phyloP scores from a whole-genome alignment of 306 rosid species.

The Macrotyloma uniflorum region DNA sequence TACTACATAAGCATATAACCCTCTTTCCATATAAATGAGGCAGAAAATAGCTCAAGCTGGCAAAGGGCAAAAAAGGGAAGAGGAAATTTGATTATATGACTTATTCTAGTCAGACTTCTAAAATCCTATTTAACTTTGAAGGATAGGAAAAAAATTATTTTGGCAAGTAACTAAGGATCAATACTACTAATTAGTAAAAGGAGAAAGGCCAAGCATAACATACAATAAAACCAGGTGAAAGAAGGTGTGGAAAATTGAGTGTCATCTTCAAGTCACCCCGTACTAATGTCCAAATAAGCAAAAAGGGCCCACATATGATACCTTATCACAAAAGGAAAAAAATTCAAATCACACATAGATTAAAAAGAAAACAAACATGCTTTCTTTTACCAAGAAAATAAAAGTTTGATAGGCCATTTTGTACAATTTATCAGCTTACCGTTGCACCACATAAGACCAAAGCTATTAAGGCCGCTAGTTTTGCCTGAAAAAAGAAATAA shows the following conservation, averaged over 20 bases:
- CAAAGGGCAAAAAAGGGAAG: not conserved
- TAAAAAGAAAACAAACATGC: not conserved
- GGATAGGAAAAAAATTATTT: not conserved
- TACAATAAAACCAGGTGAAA: constrained; percentile 79
- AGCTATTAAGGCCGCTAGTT: constrained; percentile 86
- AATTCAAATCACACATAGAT: constrained; percentile 12
- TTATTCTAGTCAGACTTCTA: constrained; percentile 20
- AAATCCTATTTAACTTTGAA: constrained; percentile 21
- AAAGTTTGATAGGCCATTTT: constrained; percentile 4
- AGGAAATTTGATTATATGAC: not conserved
- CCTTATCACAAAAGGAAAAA: constrained; percentile 44
- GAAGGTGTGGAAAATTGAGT: constrained; percentile 61
- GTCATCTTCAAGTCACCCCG: constrained; percentile 74
- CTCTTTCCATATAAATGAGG: not conserved
- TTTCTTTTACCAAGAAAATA: not conserved
- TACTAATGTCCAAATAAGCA: constrained; percentile 67
- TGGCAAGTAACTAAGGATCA: not conserved
- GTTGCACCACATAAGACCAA: constrained; percentile 95
- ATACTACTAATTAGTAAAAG: constrained; percentile 2
- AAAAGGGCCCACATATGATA: constrained; percentile 66
- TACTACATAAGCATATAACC: not conserved
- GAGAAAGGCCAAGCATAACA: constrained; percentile 25
- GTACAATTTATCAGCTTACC: constrained; percentile 52
- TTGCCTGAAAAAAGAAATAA: constrained; percentile 58
- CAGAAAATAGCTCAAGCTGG: constrained; percentile 24